Percentiles rank a stretch among this genome's conserved stretches.
These are phyloP conservation scores for Rhinocladiella mackenziei DNA, from an alignment of 2,329 filamentous ascomycete species.

Conservation along the genomic window DNA sequence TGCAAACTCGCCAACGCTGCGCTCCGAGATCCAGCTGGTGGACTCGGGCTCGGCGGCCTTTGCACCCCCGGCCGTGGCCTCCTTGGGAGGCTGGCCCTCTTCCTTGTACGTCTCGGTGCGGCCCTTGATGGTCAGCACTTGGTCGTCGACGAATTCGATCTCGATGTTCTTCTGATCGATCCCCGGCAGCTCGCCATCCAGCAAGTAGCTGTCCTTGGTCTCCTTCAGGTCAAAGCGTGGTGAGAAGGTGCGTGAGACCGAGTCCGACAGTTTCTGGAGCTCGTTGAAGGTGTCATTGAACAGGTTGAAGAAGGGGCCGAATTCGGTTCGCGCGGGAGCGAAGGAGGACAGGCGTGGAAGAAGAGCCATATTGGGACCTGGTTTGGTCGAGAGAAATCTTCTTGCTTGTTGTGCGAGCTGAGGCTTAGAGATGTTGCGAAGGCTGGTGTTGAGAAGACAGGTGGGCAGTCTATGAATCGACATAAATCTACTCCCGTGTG, in stretches of 20 bases:
- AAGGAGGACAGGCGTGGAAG: slow-evolving; percentile 21
- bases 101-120: slow-evolving; percentile 38
- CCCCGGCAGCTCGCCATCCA: slow-evolving; percentile 50
- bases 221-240: slow-evolving; percentile 49
- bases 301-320: slow-evolving; percentile 25
- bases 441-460: not conserved
- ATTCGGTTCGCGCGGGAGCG: slow-evolving; percentile 17
- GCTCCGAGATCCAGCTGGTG: too few species aligned
- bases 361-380: slow-evolving; percentile 19
- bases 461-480: too few species aligned
- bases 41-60: too few species aligned
- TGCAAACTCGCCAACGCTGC: too few species aligned
- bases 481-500: too few species aligned
- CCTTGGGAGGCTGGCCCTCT: slow-evolving; percentile 18
- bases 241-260: slow-evolving; percentile 33
- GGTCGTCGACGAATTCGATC: slow-evolving; percentile 46
- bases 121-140: slow-evolving; percentile 46
- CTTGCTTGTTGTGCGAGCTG: too few species aligned
- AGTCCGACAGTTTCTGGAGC: slow-evolving; percentile 28
- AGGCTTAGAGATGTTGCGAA: too few species aligned
- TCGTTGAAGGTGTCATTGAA: slow-evolving; percentile 30
- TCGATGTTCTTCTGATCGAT: slow-evolving; percentile 44
- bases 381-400: slow-evolving; percentile 10
- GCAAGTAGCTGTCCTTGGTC: slow-evolving; percentile 41
- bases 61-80: too few species aligned